phyloP scores from a whole-genome alignment of 352 stramenopile species.

The Globisporangium cylindrosporum region DNA sequence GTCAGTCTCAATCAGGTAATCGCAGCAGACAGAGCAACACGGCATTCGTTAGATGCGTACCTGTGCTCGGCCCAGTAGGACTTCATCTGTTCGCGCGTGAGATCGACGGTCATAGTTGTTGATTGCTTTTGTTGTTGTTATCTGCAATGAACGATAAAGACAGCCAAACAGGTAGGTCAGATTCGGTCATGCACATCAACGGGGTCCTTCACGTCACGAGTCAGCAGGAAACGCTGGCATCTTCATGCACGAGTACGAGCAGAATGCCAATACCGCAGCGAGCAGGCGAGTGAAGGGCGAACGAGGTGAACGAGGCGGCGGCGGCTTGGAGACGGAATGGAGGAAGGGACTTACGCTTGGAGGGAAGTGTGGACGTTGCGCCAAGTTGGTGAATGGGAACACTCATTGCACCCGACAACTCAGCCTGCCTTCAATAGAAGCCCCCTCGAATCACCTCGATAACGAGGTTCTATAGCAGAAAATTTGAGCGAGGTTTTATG shows the following conservation, averaged over 20 bases:
- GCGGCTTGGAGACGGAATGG: background rate
- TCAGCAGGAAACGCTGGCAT: background rate
- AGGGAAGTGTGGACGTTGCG: conserved; percentile 1
- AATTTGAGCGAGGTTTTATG: too few species aligned
- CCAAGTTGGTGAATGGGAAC: conserved; percentile 16
- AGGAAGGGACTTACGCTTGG: conserved; percentile 2
- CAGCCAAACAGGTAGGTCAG: background rate
- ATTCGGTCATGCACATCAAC: background rate
- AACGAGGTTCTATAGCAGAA: background rate
- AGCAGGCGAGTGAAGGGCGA: background rate
- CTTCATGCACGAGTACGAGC: background rate
- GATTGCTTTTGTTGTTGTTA: background rate
- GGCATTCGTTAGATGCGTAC: conserved; percentile 9
- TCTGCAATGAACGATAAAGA: background rate
- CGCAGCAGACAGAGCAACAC: background rate
- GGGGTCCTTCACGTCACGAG: background rate
- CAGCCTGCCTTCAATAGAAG: background rate
- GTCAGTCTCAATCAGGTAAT: conserved; percentile 6
- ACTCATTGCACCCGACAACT: conserved; percentile 3
- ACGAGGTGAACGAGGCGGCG: background rate
- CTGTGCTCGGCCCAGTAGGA: conserved; percentile 79
- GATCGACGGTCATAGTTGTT: conserved; percentile 45
- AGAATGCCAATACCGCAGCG: background rate
- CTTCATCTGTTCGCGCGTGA: conserved; percentile 73
- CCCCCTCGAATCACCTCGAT: conserved; percentile 1